Evolutionary conservation across 768 basidiomycete species (phyloP), one percentile per base, ranked within the genome.

Genomic region (Termitomyces sp.): DNA sequence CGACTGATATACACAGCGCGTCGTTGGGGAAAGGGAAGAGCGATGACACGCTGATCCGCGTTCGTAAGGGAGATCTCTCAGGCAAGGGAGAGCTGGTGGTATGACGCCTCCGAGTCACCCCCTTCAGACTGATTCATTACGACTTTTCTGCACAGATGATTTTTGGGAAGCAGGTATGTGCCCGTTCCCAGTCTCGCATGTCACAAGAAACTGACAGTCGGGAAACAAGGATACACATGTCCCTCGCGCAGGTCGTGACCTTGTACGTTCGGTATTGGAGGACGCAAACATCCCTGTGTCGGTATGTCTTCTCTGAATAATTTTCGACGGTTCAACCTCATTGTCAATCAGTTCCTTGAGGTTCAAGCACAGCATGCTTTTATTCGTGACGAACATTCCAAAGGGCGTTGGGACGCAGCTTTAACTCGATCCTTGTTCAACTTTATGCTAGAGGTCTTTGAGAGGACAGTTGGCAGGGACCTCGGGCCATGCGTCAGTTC

Each of bases 361-460:
- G 93, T 98, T 14, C 94, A 97, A 69, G 96, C 95, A 0, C 95
- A 98, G 65, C 95, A 98, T 62, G 96, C 96, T 3, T 98, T 98
- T 71, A 87, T 98, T 59, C 85, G 95, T 5, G 94, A 96, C 68
- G 92, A 94, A 64, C 80, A 82, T 7, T 91, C 89, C 31, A 98
- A 97, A 69, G 95, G 93, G 1, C 82, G 96, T 53, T 98, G 94
- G 94, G 96, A 98, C 65, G 93, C 94, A 8, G 94, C 94, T 0
- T 73, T 98, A 51, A 93, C 91, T 0, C 78, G 82, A 50, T 86
- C 86, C 21, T 67, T 94, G 33, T 94, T 94, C 68, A 73, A 74
- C 1, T 90, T 87, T 70, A 89, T 97, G 91, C 78, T 98, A 79
- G 95, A 98, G 67, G 84, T 95, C 10, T 98, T 98, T 62, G 92